Evolutionary conservation across 2,329 filamentous ascomycete genomes (phyloP), one percentile per base, ranked within the genome.

Genomic region (Knufia petricola): DNA sequence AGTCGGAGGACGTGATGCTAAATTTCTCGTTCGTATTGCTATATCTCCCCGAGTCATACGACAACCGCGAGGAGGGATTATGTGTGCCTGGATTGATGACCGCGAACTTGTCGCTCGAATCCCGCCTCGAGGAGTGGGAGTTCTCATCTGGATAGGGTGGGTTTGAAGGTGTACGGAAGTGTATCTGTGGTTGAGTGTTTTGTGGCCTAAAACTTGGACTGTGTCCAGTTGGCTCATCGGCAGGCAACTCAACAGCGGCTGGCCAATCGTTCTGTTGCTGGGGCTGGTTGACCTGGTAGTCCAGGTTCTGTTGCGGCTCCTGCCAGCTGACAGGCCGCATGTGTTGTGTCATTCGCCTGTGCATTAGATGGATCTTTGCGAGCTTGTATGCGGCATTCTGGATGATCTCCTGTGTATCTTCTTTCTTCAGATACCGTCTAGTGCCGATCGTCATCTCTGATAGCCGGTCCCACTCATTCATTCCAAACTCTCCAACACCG

Each of bases 381-480:
- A 96, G 72, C 65, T 90, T 94, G 7, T 79, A 76, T 0, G 90
- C 82, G 0, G 88, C 81, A 49, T 83, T 78, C 46, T 84, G 73
- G 4, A 87, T 86, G 76, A 87, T 85, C 57, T 71, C 76, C 63
- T 94, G 85, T 50, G 94, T 83, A 0, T 81, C 80, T 9, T 77
- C 73, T 52, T 82, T 82, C 6, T 75, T 71, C 46, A 98, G 77
- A 63, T 96, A 98, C 54, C 84, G 79, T 57, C 86, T 78, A 0
- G 92, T 98, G 62, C 84, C 84, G 12, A 87, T 95, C 69, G 87
- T 95, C 68, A 98, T 96, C 46, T 95, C 90, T 21, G 86, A 84
- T n/a, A 96, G 71, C 2, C 89, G 80, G 59, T 87, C 79, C 92
- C 92, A 98, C 64, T 96, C 92, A 63, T 96, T 98, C 88, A 98